phyloP scores from a whole-genome alignment of 2,329 filamentous ascomycete genomes.

The Didymella sp. region DNA sequence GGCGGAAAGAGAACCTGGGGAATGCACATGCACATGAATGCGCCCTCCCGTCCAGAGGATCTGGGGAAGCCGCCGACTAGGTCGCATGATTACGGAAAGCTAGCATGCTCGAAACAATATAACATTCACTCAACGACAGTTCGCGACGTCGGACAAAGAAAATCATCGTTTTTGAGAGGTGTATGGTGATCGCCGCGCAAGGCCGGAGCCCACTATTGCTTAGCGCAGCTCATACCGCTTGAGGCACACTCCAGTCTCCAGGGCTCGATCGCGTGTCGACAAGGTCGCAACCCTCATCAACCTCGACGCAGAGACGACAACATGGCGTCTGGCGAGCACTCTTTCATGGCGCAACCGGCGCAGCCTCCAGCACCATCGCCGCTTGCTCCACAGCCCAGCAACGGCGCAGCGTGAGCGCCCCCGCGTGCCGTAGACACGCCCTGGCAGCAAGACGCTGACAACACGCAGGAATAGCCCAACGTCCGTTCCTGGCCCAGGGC shows the following conservation, averaged over 20 bases:
- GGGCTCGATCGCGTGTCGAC: constrained; percentile 18
- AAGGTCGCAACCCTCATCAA: constrained; percentile 26
- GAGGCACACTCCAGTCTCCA: constrained; percentile 15
- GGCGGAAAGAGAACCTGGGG: constrained; percentile 5
- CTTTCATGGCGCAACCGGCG: constrained; percentile 48
- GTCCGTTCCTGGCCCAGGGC: constrained; percentile 30
- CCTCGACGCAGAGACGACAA: constrained; percentile 26
- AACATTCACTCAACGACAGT: neutral
- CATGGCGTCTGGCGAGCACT: constrained; percentile 49
- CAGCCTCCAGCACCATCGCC: constrained; percentile 36
- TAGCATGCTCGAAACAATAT: neutral
- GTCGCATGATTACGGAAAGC: neutral
- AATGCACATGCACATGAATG: constrained; percentile 14
- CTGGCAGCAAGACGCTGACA: constrained; percentile 21
- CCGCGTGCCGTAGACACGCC: constrained; percentile 9
- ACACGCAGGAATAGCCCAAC: constrained; percentile 28
- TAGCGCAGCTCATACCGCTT: constrained; percentile 16
- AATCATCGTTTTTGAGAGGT: constrained; percentile 10
- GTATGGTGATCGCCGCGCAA: constrained; percentile 17
- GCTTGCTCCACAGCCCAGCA: constrained; percentile 45
- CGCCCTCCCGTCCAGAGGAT: neutral
- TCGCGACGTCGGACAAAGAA: constrained; percentile 4
- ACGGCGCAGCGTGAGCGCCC: constrained; percentile 39
- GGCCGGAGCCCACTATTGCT: constrained; percentile 18
- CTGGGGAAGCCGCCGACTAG: neutral